These are phyloP conservation scores for Aspergillus sp. DNA, from an alignment of 2,329 filamentous ascomycete genomes.

Conservation along the genomic window DNA sequence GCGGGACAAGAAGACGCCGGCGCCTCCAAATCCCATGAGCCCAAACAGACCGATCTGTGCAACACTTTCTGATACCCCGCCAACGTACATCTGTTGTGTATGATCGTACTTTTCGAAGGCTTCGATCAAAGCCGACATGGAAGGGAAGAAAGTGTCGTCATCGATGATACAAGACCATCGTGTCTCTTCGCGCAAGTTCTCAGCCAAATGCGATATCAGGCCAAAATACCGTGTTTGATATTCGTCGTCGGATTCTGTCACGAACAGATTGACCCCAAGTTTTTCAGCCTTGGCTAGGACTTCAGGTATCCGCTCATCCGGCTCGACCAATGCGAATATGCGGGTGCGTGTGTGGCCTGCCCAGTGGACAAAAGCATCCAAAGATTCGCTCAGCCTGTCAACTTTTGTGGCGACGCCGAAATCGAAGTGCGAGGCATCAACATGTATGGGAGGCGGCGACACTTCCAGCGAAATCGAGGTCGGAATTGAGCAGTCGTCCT, in stretches of 20 bases:
- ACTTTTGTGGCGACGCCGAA: slow-evolving; percentile 63
- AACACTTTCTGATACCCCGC: slow-evolving; percentile 62
- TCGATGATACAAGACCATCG: slow-evolving; percentile 64
- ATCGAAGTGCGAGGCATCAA: slow-evolving; percentile 56
- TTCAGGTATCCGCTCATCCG: slow-evolving; percentile 34
- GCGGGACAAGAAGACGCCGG: slow-evolving; percentile 62
- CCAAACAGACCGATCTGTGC: slow-evolving; percentile 58
- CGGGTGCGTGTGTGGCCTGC: slow-evolving; percentile 56
- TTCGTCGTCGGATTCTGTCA: slow-evolving; percentile 39
- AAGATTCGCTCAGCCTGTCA: slow-evolving; percentile 55
- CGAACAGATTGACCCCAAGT: slow-evolving; percentile 49
- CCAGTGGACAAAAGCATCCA: slow-evolving; percentile 61
- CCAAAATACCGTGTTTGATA: slow-evolving; percentile 61
- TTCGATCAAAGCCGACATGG: slow-evolving; percentile 56
- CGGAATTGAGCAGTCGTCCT: slow-evolving; percentile 45
- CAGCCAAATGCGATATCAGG: slow-evolving; percentile 56
- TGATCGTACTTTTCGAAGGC: slow-evolving; percentile 56
- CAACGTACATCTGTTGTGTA: slow-evolving; percentile 57
- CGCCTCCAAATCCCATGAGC: slow-evolving; percentile 65
- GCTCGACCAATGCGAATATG: slow-evolving; percentile 59
- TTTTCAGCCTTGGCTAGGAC: slow-evolving; percentile 40
- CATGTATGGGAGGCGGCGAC: slow-evolving; percentile 46
- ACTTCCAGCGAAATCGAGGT: slow-evolving; percentile 55
- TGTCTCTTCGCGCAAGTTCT: slow-evolving; percentile 50
- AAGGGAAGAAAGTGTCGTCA: slow-evolving; percentile 68